A percentile compares a stretch with the other conserved stretches of the same genome.
These are phyloP conservation scores for Clonostachys byssicola DNA, from an alignment of 2,329 filamentous ascomycete species.

Conservation along the genomic window DNA sequence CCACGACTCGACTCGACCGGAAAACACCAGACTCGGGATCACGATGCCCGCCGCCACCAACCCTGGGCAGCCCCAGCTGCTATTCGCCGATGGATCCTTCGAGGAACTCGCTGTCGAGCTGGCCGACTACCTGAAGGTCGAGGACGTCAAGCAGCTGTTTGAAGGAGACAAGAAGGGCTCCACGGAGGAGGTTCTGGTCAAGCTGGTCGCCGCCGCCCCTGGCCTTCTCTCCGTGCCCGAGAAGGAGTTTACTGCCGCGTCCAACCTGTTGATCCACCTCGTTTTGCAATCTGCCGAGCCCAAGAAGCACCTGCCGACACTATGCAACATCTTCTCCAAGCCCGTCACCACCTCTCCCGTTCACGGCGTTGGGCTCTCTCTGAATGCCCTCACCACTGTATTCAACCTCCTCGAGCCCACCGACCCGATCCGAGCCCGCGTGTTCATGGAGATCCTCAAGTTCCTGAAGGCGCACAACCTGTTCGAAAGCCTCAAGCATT, in stretches of 20 bases:
- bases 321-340: constrained; percentile 86
- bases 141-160: constrained; percentile 73
- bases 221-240: constrained; percentile 83
- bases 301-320: constrained; percentile 78
- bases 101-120: constrained; percentile 92
- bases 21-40: not conserved
- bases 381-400: constrained; percentile 88
- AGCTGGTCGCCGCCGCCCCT: constrained; percentile 76
- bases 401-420: constrained; percentile 86
- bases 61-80: constrained; percentile 51
- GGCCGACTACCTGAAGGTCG: constrained; percentile 85
- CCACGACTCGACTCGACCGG: no score
- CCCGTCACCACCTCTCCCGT: constrained; percentile 82
- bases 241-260: constrained; percentile 93
- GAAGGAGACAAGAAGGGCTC: constrained; percentile 56
- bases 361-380: constrained; percentile 80
- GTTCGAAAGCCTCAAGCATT: constrained; percentile 80
- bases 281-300: constrained; percentile 81
- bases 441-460: constrained; percentile 83
- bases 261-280: constrained; percentile 95
- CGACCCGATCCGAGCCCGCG: constrained; percentile 80
- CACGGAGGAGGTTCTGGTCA: constrained; percentile 84
- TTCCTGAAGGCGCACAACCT: constrained; percentile 72
- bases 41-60: constrained; percentile 26
- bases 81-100: constrained; percentile 87